Conservation (phyloP, 2,329 filamentous ascomycete genomes). For the Penicillium freii region DNA sequence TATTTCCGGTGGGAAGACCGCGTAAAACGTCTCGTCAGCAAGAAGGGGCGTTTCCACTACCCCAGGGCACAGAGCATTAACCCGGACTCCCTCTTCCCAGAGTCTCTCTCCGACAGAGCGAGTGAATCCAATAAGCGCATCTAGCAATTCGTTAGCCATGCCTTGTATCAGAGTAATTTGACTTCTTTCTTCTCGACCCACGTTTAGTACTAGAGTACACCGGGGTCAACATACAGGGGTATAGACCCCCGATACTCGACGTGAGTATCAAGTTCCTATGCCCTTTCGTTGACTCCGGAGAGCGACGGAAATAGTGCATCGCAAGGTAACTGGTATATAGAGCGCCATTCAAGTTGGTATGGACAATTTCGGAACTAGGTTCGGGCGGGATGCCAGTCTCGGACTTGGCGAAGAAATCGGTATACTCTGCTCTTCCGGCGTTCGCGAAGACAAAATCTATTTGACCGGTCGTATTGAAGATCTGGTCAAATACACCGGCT, state of each 20-base stretch:
- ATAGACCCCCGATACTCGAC: conserved; percentile 39
- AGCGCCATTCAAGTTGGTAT: conserved; percentile 44
- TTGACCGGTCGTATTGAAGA: conserved; percentile 36
- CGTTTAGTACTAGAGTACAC: conserved; percentile 42
- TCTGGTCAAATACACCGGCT: conserved; percentile 36
- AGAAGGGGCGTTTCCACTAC: conserved; percentile 40
- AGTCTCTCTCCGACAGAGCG: conserved; percentile 36
- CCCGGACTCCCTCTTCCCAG: conserved; percentile 37
- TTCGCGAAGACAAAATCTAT: conserved; percentile 54
- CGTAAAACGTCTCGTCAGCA: conserved; percentile 32
- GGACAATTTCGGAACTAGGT: conserved; percentile 37
- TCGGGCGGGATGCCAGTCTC: conserved; percentile 20
- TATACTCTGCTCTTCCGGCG: conserved; percentile 46
- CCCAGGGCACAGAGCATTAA: conserved; percentile 32
- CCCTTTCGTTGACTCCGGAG: conserved; percentile 20
- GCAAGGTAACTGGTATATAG: conserved; percentile 44
- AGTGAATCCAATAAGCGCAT: conserved; percentile 40
- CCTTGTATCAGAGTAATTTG: too few relatives aligned
- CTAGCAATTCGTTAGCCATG: background rate
- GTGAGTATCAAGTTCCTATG: conserved; percentile 35
- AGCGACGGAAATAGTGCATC: conserved; percentile 42
- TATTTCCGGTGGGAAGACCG: conserved; percentile 32
- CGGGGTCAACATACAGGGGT: conserved; percentile 33
- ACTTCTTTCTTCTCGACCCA: background rate
- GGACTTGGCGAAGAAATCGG: conserved; percentile 40